Evolutionary conservation across 2,329 filamentous ascomycete species (phyloP).

Genomic region (Falciphora oryzae): DNA sequence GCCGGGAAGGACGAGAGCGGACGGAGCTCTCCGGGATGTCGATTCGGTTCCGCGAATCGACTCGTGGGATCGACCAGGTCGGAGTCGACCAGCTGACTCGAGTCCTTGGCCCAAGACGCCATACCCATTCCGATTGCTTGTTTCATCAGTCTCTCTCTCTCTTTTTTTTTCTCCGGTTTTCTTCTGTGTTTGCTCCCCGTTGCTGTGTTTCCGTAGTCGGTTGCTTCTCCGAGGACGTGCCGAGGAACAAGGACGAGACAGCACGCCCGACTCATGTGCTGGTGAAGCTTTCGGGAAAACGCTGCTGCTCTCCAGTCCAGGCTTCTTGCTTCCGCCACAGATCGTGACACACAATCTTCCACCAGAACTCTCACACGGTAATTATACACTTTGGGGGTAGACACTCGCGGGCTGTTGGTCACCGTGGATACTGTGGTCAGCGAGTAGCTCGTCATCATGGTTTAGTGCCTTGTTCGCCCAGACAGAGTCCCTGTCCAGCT

Average conservation of each 20-base stretch:
- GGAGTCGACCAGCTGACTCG: neutral
- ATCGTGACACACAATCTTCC: neutral
- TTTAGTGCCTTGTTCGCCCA: too few species aligned
- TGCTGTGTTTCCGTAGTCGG: neutral
- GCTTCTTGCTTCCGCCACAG: neutral
- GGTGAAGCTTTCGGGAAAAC: neutral
- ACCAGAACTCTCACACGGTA: neutral
- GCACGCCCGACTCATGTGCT: neutral
- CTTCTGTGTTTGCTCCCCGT: neutral
- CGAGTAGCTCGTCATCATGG: neutral
- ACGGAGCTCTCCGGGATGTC: neutral
- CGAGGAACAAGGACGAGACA: neutral
- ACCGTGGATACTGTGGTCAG: conserved; percentile 9
- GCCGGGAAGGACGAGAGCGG: neutral
- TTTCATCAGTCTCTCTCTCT: neutral
- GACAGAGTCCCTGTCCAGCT: neutral
- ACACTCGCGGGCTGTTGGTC: conserved; percentile 44
- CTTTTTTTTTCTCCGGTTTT: neutral
- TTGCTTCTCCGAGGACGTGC: neutral
- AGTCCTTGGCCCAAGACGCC: neutral
- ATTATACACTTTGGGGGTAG: conserved; percentile 49
- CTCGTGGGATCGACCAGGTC: neutral
- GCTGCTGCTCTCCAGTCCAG: neutral
- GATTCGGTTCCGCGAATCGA: conserved; percentile 1
- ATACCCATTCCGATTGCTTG: neutral